Evolutionary conservation across 257 asterid genomes (phyloP), one percentile per base, ranked within the genome.

Genomic region (Solanum bukasovii): DNA sequence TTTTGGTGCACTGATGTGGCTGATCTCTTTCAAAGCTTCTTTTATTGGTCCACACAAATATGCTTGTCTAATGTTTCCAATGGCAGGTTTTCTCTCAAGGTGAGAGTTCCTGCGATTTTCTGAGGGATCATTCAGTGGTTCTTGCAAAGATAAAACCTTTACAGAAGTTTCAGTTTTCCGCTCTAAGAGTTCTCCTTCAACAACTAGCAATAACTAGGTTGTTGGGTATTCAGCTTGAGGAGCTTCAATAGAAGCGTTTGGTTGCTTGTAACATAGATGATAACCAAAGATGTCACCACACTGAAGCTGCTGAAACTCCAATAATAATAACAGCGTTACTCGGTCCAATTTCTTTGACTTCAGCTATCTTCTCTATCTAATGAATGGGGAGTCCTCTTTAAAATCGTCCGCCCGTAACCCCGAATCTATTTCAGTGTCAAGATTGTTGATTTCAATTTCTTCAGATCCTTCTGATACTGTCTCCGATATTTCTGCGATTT

Each of bases 221-320:
- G 67, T 56, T 75, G 14, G 18, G 12, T 77, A 42, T 70, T 29
- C 90, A 87, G 81, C 88, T 75, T 65, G 20, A 77, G 84, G 86
- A 25, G 89, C 63, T 87, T 79, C 88, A 34, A 46, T 84, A 42
- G 89, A 87, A 65, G 87, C 83, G 81, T 87, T 89, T 71, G 83
- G 46, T 91, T 87, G 82, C 85, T 90, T 38, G 86, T 67, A 49
- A 42, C 75, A 84, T 87, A 35, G 25, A 93, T 8, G 72, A 90
- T 78, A 79, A 89, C 93, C 52, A 93, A 83, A 86, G 90, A 93
- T 85, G 90, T 87, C 61, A 91, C 83, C 23, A 89, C 38, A 87
- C 9, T 81, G 89, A 77, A 38, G 68, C 73, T 37, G 87, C 21
- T 73, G 86, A 87, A 83, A 89, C 65, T 59, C 91, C 93, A 73